Base-by-base conservation (phyloP, 2,329 filamentous ascomycete species). In the Hawksworthiomyces lignivorus region DNA sequence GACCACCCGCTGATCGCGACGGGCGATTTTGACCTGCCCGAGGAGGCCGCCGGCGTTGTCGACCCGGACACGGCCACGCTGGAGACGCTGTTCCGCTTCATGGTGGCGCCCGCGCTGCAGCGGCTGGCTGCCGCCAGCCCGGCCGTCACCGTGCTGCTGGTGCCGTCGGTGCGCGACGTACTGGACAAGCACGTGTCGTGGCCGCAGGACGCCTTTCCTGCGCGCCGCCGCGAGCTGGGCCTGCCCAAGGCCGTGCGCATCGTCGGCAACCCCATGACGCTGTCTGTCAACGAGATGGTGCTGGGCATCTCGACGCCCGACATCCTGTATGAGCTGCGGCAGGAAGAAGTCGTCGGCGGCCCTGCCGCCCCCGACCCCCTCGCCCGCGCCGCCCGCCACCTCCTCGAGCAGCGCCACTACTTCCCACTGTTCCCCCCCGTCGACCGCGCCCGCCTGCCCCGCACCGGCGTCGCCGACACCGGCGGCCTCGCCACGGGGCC, bases 321-420 rank as follows among this genome's bases (percentile, higher is more conserved):
- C 57, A 68, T 87, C 4, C 70, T 98, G 2, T 88, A 80, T 48
- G 87, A 96, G 62, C 65, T 96, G 39, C 74, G 82, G n/a, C 69
- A 74, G 20, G 82, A 90, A 54, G 87, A 94, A 60, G 58, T 78
- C 7, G 69, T 82, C 1, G 73, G 75, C 17, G 75, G 73, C 2
- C 70, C 68, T 36, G 10, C 28, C n/a, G 24, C 41, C 2, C 60
- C 70, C 0, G 79, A 85, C 51, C 54, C 85, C 20, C 69, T 90
- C 54, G 77, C 80, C 14, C 68, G 90, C n/a, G 63, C 89, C 35
- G 78, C 84, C 6, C 74, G 80, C 17, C 82, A 92, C 51, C 62
- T 98, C 15, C 77, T 98, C 44, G 84, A 95, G 62, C 92, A 97
- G 64, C 72, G 89, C 7, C 88, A 92, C 56, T 97, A 89, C 62